phyloP scores from a whole-genome alignment of 768 basidiomycete genomes.

The Suillus discolor region DNA sequence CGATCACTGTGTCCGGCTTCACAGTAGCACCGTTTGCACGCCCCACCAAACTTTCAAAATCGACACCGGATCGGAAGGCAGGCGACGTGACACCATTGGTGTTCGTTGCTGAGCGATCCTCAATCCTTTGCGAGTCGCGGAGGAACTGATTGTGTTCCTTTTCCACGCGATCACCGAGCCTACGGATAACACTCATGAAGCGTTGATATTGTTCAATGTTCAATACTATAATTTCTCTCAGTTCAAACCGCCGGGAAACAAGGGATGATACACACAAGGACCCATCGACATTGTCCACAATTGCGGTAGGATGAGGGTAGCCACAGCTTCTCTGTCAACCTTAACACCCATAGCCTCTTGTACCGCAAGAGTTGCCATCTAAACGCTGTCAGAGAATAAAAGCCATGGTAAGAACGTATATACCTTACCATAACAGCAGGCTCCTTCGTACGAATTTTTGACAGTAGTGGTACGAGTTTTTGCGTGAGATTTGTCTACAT shows the following conservation, averaged over 20 bases:
- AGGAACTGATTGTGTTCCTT: conserved; percentile 91
- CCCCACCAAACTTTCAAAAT: conserved; percentile 88
- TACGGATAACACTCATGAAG: conserved; percentile 86
- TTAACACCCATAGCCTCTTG: conserved; percentile 97
- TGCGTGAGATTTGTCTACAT: conserved; percentile 84
- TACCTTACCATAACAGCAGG: conserved; percentile 83
- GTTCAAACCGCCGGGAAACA: conserved; percentile 6
- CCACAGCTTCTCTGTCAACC: conserved; percentile 91
- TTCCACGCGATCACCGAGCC: conserved; percentile 84
- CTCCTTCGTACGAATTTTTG: conserved; percentile 95
- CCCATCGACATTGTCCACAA: conserved; percentile 98
- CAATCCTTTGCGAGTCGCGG: conserved; percentile 88
- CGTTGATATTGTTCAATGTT: conserved; percentile 86
- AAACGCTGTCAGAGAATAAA: conserved; percentile 9
- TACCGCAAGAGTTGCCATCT: conserved; percentile 88
- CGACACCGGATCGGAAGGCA: conserved; percentile 53
- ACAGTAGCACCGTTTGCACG: conserved; percentile 47
- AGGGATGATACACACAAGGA: conserved; percentile 58
- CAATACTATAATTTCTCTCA: conserved; percentile 49
- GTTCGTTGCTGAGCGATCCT: conserved; percentile 67
- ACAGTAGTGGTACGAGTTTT: conserved; percentile 91
- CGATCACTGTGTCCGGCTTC: conserved; percentile 45
- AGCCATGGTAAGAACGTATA: background rate
- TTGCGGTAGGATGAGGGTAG: conserved; percentile 86
- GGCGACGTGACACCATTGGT: conserved; percentile 41